A percentile compares a stretch with the other conserved stretches of the same genome.
These are phyloP conservation scores for Hemisphaericaspora lyxosophila DNA, from an alignment of 1,139 yeast species.

Conservation along the genomic window DNA sequence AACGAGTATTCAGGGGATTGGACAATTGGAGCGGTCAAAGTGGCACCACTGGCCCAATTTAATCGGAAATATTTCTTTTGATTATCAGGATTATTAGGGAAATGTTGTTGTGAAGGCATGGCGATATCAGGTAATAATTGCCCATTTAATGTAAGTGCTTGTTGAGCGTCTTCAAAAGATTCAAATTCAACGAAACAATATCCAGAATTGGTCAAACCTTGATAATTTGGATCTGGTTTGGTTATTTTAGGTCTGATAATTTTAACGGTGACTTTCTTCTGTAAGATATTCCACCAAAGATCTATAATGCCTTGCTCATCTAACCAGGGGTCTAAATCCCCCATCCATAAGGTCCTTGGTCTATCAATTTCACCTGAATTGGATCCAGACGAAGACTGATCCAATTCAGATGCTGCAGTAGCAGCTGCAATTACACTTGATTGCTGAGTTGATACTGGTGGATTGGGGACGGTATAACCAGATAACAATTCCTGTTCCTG, in stretches of 20 bases:
- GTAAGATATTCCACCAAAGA: slow-evolving; percentile 56
- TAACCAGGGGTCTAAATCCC: slow-evolving; percentile 74
- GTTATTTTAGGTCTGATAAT: slow-evolving; percentile 48
- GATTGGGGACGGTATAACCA: slow-evolving; percentile 42
- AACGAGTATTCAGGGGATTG: slow-evolving; percentile 34
- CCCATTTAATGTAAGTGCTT: slow-evolving; percentile 65
- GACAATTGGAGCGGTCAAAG: slow-evolving; percentile 52
- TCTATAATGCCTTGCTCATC: slow-evolving; percentile 59
- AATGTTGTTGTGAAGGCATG: slow-evolving; percentile 46
- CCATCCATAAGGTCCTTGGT: slow-evolving; percentile 74
- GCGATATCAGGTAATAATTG: slow-evolving; percentile 59
- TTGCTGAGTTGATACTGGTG: slow-evolving; percentile 42
- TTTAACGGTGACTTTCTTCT: slow-evolving; percentile 47
- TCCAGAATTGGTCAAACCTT: slow-evolving; percentile 57
- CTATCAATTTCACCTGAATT: slow-evolving; percentile 22
- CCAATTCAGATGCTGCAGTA: slow-evolving; percentile 4
- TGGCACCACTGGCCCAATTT: slow-evolving; percentile 75
- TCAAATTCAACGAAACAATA: slow-evolving; percentile 74
- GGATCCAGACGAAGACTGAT: slow-evolving; percentile 1
- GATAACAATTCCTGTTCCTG: slow-evolving; percentile 47
- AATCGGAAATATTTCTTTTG: slow-evolving; percentile 62
- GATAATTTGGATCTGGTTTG: slow-evolving; percentile 25
- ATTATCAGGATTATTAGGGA: slow-evolving; percentile 47
- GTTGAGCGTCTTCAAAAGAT: slow-evolving; percentile 61
- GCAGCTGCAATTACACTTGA: slow-evolving; percentile 26